A percentile compares a stretch with the other conserved stretches of the same genome.
Conservation (phyloP, 192 early-diverging fungal genomes). For the Coemansia sp. region DNA sequence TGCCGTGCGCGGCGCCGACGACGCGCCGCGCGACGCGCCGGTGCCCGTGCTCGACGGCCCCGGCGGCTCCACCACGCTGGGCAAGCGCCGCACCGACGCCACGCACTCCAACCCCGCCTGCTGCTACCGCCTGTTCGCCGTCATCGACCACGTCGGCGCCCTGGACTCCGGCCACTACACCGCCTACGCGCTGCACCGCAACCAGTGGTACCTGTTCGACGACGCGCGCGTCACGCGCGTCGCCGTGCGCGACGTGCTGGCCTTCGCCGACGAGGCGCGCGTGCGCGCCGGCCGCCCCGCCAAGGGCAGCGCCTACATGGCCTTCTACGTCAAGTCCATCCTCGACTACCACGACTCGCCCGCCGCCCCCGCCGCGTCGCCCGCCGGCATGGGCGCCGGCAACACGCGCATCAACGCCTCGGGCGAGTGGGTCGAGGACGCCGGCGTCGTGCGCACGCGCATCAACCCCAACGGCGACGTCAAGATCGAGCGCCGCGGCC, state of each 20-base stretch:
- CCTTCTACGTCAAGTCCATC: conserved; percentile 73
- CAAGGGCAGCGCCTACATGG: conserved; percentile 70
- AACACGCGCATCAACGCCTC: conserved; percentile 18
- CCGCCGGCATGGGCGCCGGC: conserved; percentile 16
- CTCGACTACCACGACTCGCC: conserved; percentile 57
- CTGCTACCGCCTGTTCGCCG: conserved; percentile 83
- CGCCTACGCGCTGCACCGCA: conserved; percentile 70
- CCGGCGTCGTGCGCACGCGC: conserved; percentile 32
- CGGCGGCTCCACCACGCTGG: conserved; percentile 20
- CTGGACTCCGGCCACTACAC: conserved; percentile 96
- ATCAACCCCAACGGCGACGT: conserved; percentile 32
- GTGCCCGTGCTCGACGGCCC: conserved; percentile 31
- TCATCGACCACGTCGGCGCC: conserved; percentile 86
- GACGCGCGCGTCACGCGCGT: conserved; percentile 74
- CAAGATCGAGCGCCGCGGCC: conserved; percentile 38
- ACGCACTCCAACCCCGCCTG: conserved; percentile 61
- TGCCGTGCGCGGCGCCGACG: conserved; percentile 1
- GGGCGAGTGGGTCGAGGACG: conserved; percentile 31
- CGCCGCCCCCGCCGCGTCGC: conserved; percentile 5
- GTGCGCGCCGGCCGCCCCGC: conserved; percentile 46
- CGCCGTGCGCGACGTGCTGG: conserved; percentile 68
- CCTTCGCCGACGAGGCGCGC: conserved; percentile 54
- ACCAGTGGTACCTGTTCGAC: conserved; percentile 87
- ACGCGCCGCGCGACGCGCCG: conserved; percentile 6
- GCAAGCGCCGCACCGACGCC: conserved; percentile 29